phyloP scores from a whole-genome alignment of 352 stramenopile genomes.

The Globisporangium orthogonon region DNA sequence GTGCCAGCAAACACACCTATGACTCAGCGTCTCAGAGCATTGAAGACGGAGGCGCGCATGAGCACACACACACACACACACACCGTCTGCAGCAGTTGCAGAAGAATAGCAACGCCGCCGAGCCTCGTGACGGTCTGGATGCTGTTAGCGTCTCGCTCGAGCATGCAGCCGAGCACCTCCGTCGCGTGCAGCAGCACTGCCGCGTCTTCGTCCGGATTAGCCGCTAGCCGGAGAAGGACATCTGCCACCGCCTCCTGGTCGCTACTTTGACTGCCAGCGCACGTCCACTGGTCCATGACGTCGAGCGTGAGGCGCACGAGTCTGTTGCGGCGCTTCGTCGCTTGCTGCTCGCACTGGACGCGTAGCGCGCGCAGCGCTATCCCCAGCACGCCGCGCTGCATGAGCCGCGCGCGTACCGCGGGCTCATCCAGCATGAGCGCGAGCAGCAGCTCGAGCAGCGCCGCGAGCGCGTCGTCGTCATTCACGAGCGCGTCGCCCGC shows the following conservation, averaged over 20 bases:
- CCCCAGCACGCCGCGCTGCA: conserved; percentile 20
- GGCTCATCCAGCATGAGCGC: conserved; percentile 24
- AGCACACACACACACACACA: conserved; percentile 8
- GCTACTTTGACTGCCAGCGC: background rate
- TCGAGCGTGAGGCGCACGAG: conserved; percentile 38
- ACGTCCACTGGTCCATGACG: conserved; percentile 24
- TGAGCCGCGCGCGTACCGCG: conserved; percentile 8
- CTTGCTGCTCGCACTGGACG: conserved; percentile 11
- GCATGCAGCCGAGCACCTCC: conserved; percentile 28
- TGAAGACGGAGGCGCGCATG: background rate
- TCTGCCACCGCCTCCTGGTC: conserved; percentile 10
- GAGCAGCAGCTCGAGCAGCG: conserved; percentile 38
- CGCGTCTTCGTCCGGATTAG: conserved; percentile 22
- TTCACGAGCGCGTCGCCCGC: conserved; percentile 5
- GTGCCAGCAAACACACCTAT: background rate
- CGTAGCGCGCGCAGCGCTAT: conserved; percentile 20
- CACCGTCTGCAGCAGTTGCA: conserved; percentile 29
- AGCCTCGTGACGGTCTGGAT: conserved; percentile 28
- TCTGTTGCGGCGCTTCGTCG: conserved; percentile 26
- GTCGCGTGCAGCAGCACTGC: conserved; percentile 27
- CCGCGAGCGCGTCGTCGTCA: conserved; percentile 24
- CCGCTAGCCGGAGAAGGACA: conserved; percentile 25
- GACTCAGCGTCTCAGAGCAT: background rate
- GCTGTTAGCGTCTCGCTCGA: conserved; percentile 22
- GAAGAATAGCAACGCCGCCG: conserved; percentile 22